Conservation (phyloP, 2,329 filamentous ascomycete genomes). For the Clarireedia paspali region DNA sequence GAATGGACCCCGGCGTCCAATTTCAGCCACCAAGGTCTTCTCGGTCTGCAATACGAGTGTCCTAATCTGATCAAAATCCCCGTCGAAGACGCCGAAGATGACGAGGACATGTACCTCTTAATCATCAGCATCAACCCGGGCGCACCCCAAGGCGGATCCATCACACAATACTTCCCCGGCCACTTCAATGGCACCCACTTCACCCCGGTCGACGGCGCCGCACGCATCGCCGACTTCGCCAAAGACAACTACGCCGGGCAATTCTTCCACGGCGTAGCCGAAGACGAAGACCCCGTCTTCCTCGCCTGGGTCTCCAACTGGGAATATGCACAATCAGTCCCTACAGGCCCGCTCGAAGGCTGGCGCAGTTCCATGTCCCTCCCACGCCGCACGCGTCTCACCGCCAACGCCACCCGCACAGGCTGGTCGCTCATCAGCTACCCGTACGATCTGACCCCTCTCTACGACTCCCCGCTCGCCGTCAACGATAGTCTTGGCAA, state of each 20-base stretch:
- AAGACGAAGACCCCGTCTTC: slow-evolving; percentile 26
- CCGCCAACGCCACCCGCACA: slow-evolving; percentile 39
- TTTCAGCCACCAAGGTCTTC: slow-evolving; percentile 47
- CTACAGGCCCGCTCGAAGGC: slow-evolving; percentile 43
- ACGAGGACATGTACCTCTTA: slow-evolving; percentile 35
- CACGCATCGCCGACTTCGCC: slow-evolving; percentile 38
- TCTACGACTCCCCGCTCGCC: slow-evolving; percentile 40
- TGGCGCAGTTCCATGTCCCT: slow-evolving; percentile 46
- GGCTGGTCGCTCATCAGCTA: slow-evolving; percentile 45
- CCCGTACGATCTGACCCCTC: slow-evolving; percentile 40
- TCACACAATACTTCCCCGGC: slow-evolving; percentile 49
- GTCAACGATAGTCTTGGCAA: slow-evolving; percentile 39
- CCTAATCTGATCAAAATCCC: slow-evolving; percentile 53
- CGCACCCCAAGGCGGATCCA: slow-evolving; percentile 47
- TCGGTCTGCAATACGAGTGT: slow-evolving; percentile 40
- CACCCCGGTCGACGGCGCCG: slow-evolving; percentile 34
- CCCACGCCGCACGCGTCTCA: slow-evolving; percentile 45
- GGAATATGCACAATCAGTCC: slow-evolving; percentile 48
- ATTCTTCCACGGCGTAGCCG: slow-evolving; percentile 42
- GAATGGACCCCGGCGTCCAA: slow-evolving; percentile 52
- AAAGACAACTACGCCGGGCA: slow-evolving; percentile 51
- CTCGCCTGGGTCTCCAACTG: slow-evolving; percentile 54
- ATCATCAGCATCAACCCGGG: slow-evolving; percentile 49
- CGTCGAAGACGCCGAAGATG: slow-evolving; percentile 27
- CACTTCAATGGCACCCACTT: slow-evolving; percentile 60